These are phyloP conservation scores for Suillus luteus DNA, from an alignment of 768 basidiomycete genomes.

Conservation along the genomic window DNA sequence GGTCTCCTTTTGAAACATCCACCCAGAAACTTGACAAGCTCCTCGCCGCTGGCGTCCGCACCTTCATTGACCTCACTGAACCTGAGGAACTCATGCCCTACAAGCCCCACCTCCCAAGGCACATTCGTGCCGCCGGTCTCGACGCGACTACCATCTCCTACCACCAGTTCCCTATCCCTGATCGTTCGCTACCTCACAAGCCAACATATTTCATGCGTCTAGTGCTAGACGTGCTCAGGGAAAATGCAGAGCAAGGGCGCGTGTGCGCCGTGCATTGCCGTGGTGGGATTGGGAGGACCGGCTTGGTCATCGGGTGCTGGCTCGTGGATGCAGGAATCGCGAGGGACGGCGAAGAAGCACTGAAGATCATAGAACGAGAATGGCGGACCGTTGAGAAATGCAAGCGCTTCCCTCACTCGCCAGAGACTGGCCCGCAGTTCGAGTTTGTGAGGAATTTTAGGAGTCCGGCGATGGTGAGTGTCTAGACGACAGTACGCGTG, in stretches of 20 bases:
- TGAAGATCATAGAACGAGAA: constrained; percentile 62
- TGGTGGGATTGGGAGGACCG: constrained; percentile 73
- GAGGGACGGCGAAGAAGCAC: constrained; percentile 62
- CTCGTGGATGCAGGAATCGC: constrained; percentile 68
- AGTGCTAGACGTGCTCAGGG: constrained; percentile 59
- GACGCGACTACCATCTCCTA: constrained; percentile 62
- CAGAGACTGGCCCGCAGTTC: constrained; percentile 78
- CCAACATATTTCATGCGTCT: constrained; percentile 57
- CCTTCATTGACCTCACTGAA: constrained; percentile 86
- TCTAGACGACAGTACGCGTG: not conserved
- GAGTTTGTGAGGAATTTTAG: constrained; percentile 69
- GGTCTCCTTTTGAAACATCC: constrained; percentile 55
- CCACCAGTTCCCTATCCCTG: constrained; percentile 77
- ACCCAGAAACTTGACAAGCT: constrained; percentile 74
- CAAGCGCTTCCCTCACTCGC: constrained; percentile 71
- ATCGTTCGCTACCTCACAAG: constrained; percentile 61
- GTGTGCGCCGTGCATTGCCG: constrained; percentile 78
- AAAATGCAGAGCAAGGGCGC: constrained; percentile 60
- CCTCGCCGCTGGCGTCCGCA: constrained; percentile 70
- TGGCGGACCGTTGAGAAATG: constrained; percentile 82
- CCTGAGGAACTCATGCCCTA: constrained; percentile 74
- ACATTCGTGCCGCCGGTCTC: constrained; percentile 58
- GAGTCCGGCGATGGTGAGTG: constrained; percentile 9
- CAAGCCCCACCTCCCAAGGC: constrained; percentile 51
- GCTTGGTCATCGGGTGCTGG: constrained; percentile 72